These are phyloP conservation scores for Nakaseomyces delphensis DNA, from an alignment of 1,139 yeast genomes.

Conservation along the genomic window DNA sequence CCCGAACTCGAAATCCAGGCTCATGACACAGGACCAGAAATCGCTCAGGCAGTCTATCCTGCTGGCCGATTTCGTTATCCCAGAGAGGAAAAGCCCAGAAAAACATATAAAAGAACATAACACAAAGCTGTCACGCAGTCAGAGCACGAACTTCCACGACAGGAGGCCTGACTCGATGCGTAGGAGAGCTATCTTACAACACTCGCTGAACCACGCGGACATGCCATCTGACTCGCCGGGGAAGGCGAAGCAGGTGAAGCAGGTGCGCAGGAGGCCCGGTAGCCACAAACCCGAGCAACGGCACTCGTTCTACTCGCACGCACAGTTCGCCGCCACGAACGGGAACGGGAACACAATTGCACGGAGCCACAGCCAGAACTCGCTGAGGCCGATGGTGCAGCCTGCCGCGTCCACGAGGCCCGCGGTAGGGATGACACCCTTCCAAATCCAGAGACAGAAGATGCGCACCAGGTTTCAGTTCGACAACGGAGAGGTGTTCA, in stretches of 20 bases:
- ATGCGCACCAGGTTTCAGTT: conserved; percentile 27
- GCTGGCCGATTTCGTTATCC: not conserved
- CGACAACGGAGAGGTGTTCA: conserved; percentile 30
- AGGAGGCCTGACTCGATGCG: conserved; percentile 1
- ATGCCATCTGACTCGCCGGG: too few species aligned
- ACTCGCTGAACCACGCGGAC: too few species aligned
- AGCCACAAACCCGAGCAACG: not conserved
- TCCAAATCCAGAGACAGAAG: conserved; percentile 24
- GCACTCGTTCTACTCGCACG: conserved; percentile 4
- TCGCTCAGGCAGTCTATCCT: not conserved
- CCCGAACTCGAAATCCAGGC: conserved; percentile 2
- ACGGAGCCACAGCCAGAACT: conserved; percentile 2
- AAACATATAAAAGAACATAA: conserved; percentile 2
- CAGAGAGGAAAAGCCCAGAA: not conserved
- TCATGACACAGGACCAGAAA: conserved; percentile 5
- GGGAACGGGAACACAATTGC: too few species aligned
- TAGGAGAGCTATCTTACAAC: conserved; percentile 2
- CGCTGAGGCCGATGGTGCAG: not conserved
- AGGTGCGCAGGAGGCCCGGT: not conserved
- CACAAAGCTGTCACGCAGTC: not conserved
- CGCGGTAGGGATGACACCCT: conserved; percentile 18
- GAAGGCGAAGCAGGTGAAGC: too few species aligned
- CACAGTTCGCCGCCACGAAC: too few species aligned
- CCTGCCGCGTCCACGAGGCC: not conserved
- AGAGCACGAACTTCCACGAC: not conserved